These are phyloP conservation scores for Aspergillus ustus DNA, from an alignment of 2,329 filamentous ascomycete species.

Conservation along the genomic window DNA sequence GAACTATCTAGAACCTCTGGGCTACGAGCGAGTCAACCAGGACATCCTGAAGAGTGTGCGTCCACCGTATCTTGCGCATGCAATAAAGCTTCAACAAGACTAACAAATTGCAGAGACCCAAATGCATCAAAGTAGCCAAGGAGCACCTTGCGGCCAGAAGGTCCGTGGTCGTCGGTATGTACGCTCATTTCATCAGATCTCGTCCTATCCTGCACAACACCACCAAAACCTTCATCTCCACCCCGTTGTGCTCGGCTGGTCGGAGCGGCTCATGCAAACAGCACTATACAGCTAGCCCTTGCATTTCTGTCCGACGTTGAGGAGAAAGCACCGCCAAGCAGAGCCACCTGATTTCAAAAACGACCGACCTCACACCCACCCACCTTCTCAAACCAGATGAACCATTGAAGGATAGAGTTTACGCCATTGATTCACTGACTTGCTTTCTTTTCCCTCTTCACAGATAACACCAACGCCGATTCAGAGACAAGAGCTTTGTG, in stretches of 20 bases:
- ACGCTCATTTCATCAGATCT: neutral
- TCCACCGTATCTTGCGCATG: neutral
- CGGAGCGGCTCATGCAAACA: constrained; percentile 2
- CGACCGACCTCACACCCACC: constrained; percentile 5
- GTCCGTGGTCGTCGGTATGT: constrained; percentile 78
- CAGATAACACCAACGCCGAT: constrained; percentile 97
- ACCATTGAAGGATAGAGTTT: neutral
- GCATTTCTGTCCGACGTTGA: constrained; percentile 23
- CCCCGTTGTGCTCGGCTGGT: neutral
- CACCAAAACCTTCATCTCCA: neutral
- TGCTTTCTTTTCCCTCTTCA: neutral
- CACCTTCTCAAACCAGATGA: neutral
- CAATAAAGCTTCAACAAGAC: neutral
- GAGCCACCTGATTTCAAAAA: neutral
- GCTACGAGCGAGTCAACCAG: constrained; percentile 87
- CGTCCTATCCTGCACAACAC: neutral
- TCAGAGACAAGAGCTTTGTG: constrained; percentile 76
- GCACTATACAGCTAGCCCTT: constrained; percentile 16
- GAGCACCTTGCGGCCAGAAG: constrained; percentile 66
- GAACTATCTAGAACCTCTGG: constrained; percentile 74
- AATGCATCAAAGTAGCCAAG: constrained; percentile 72
- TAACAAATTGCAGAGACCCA: constrained; percentile 54
- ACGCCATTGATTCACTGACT: neutral
- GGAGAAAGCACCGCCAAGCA: constrained; percentile 12
- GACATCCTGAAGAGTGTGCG: constrained; percentile 76